Evolutionary conservation across 352 stramenopile species (phyloP), one percentile per base, ranked within the genome.

Genomic region (Globisporangium alternatum): DNA sequence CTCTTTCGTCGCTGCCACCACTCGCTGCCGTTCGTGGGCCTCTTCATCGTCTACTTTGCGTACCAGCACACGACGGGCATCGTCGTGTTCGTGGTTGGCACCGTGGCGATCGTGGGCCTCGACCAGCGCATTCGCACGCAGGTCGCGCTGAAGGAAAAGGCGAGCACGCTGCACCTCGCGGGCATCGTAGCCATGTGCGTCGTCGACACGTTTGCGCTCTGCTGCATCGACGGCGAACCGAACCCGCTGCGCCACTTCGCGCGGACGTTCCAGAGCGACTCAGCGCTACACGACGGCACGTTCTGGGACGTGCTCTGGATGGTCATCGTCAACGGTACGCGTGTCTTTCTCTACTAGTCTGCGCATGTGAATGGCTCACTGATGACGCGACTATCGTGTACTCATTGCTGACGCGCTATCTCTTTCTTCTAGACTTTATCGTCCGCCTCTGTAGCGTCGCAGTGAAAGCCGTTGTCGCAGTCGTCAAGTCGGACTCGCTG

Each of bases 21-120:
- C 68, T 86, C 81, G 33, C 67, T 92, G 64, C 86, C 86, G 22
- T 94, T 94, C 67, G 43, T 86, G 5, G 81, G 74, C 9, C 58
- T 94, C 9, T 84, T 94, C 28, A 37, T 92, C 10, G 64, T 92
- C 28, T 92, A 91, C 66, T 89, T 94, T 71, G 76, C 83, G 35
- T 92, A 90, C 64, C 77, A 90, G 68, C 86, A 94, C 68, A 76
- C 78, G 9, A 84, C 70, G 15, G 86, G 81, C 5, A 90, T 94
- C 35, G 53, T 86, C 41, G 76, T 90, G 13, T 86, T 91, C 64
- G 69, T 80, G 35, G 63, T 91, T 21, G 86, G 86, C 0, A 89
- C 77, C 2, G 70, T 88, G 19, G 77, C 82, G 43, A 81, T 94
- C 39, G 78, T 90, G 47, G 78, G 80, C n/a, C 74, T 94, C 19